phyloP scores from a whole-genome alignment of 1,284 basidiomycete species.

The Ceratorhiza oryzae-sativae region DNA sequence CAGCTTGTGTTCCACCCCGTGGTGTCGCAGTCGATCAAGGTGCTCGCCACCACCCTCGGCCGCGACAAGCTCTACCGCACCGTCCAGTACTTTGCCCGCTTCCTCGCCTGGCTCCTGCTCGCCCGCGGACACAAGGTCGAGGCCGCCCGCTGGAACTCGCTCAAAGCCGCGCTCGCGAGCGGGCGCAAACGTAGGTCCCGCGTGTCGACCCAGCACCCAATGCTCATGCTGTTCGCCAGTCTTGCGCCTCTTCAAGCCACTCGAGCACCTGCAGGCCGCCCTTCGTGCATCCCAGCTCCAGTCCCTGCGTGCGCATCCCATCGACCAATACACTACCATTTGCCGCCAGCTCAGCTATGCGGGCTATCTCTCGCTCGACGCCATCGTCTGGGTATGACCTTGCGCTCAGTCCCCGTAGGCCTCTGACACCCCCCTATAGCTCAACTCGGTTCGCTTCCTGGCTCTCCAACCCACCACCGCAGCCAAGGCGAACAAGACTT shows the following conservation, averaged over 20 bases:
- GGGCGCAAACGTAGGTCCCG: constrained; percentile 75
- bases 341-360: constrained; percentile 90
- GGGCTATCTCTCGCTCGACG: constrained; percentile 85
- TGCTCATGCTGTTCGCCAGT: constrained; percentile 59
- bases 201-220: not conserved
- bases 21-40: constrained; percentile 76
- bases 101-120: constrained; percentile 85
- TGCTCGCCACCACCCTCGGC: constrained; percentile 81
- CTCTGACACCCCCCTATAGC: constrained; percentile 52
- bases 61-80: constrained; percentile 95
- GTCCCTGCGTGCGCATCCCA: constrained; percentile 54
- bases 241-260: constrained; percentile 89
- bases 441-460: constrained; percentile 74
- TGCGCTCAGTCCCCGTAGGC: not conserved
- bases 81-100: constrained; percentile 90
- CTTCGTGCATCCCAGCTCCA: constrained; percentile 71
- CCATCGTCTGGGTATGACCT: constrained; percentile 79
- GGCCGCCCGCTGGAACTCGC: constrained; percentile 75
- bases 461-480: constrained; percentile 69
- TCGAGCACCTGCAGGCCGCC: constrained; percentile 94
- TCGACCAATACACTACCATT: constrained; percentile 84
- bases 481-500: constrained; percentile 70
- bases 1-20: constrained; percentile 86
- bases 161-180: constrained; percentile 79
- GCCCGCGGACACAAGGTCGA: constrained; percentile 68